Evolutionary conservation across 2,329 filamentous ascomycete genomes (phyloP), one percentile per base, ranked within the genome.

Genomic region (Penicillium sclerotiorum): DNA sequence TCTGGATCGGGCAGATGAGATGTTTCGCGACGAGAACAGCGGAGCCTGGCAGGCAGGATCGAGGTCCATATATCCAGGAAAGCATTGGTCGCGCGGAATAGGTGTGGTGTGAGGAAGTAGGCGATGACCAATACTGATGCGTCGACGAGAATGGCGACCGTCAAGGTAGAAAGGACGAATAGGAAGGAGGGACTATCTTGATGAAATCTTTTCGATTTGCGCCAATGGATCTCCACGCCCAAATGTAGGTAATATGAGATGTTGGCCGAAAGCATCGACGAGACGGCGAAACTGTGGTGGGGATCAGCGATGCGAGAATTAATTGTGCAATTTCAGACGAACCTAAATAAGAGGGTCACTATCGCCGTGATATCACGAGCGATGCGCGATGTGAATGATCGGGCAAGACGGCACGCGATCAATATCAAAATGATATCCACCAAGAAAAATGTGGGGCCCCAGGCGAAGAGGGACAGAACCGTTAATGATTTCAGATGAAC

Each of bases 191-290:
- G 45, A 13, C 11, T 35, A 5, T 22, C 25, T n/a, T 23, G 6
- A 38, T 17, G 52, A 20, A 44, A 53, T 11, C 27, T 21, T 20
- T 33, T 43, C 15, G 47, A 40, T 35, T 58, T 50, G 8, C 55
- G 59, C 61, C 60, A 64, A 36, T 60, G 55, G 12, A 64, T 62
- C 45, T 64, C 61, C 13, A 41, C 35, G 8, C 60, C 61, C 6
- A 44, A 58, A 20, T 49, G 45, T 8, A 57, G 17, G 15, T 55
- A 60, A 45, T 59, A 58, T 11, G 59, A 58, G 36, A 58, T 54
- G 17, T 59, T 63, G 33, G 59, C 52, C 8, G 56, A 39, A 13
- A 46, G 35, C 54, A 61, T 58, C 1, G 20, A 36, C 8, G 59
- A 60, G 9, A 52, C 28, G 22, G 33, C 40, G 18, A 57, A 5